Conservation (phyloP, 805 yeast genomes). For the Cyberlindnera maritima region DNA sequence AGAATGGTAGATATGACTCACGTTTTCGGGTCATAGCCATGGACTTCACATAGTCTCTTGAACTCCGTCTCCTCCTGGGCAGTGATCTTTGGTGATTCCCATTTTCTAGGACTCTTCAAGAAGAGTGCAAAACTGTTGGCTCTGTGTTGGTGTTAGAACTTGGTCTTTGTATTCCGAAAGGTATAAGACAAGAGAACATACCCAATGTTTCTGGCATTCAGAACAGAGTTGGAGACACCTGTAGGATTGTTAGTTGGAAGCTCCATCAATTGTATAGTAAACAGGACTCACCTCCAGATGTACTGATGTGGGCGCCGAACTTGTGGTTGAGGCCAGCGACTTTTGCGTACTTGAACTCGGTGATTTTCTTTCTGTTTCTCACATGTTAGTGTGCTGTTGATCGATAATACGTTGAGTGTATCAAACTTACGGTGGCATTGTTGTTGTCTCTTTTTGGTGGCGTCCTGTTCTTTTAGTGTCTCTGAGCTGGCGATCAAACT, state of each 20-base stretch:
- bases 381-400: background rate
- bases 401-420: too few species aligned
- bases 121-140: slow-evolving; percentile 89
- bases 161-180: too few species aligned
- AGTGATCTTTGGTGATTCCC: slow-evolving; percentile 81
- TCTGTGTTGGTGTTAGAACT: slow-evolving; percentile 27
- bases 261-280: background rate
- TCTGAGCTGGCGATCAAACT: background rate
- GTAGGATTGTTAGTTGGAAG: background rate
- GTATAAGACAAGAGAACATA: too few species aligned
- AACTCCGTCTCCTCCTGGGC: slow-evolving; percentile 68
- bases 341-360: slow-evolving; percentile 37
- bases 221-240: slow-evolving; percentile 62
- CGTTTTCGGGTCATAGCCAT: slow-evolving; percentile 67
- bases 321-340: slow-evolving; percentile 45
- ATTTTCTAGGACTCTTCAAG: slow-evolving; percentile 83
- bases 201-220: slow-evolving; percentile 53
- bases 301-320: slow-evolving; percentile 89
- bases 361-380: slow-evolving; percentile 19
- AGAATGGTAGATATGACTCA: background rate
- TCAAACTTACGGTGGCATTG: slow-evolving; percentile 27
- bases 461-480: too few species aligned
- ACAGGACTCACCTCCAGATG: slow-evolving; percentile 61
- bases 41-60: slow-evolving; percentile 55
- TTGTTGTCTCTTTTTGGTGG: too few species aligned